Evolutionary conservation across 2,329 filamentous ascomycete genomes (phyloP), one percentile per base, ranked within the genome.

Genomic region (Xylariomycetidae sp.): DNA sequence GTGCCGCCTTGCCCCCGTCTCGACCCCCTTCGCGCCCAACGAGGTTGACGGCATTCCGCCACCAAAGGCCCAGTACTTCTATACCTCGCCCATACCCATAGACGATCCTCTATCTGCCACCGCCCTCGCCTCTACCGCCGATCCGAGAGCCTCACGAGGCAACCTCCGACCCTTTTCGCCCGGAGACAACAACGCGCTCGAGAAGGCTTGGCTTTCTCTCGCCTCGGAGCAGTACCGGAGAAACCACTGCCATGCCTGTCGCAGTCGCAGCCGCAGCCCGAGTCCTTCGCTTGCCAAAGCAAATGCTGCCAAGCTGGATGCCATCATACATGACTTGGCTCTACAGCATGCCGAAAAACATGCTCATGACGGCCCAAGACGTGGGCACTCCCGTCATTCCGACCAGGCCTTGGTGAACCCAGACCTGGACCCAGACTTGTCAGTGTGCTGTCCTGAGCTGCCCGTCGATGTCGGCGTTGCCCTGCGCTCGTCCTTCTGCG

Each of bases 21-120:
- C 65, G 37, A 48, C 61, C 50, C 58, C 59, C 18, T 47, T 58
- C 35, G 48, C 58, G 5, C 37, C 49, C 17, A 39, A 55, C 16
- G 58, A 59, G 35, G 56, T 62, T 27, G 61, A 69, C 34, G 66
- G 63, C 33, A 67, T 74, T 16, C 82, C 83, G 12, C 70, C 75
- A 0, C 58, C 83, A 34, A 68, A 71, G 19, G 72, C 82, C 15
- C 85, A 87, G 43, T 95, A 87, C 64, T 95, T 95, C 61, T 95
- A 94, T 59, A 74, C 79, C 10, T 92, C 87, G 9, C 67, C 79
- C 10, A 73, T 90, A 31, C 82, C 87, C 19, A 88, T 95, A 53
- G 88, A 95, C 52, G 88, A 95, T 52, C 86, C 86, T 16, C 70
- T 94, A n/a, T 86, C 83, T 8, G 74, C 82, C 2, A 62, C 68